phyloP scores from a whole-genome alignment of 768 basidiomycete species.

The Lactarius trivialis region DNA sequence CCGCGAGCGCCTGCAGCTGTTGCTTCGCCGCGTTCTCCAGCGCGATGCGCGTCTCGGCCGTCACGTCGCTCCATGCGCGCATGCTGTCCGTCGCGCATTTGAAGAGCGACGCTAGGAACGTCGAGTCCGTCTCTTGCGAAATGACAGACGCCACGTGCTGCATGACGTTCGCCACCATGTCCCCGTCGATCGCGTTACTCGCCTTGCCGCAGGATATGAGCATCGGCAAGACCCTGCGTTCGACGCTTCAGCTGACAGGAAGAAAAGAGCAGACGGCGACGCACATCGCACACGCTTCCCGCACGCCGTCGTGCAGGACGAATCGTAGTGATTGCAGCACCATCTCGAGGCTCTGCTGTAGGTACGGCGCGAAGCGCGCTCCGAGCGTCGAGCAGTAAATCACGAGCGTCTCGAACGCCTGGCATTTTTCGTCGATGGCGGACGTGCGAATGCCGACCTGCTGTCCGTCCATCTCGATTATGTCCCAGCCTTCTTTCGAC shows the following conservation, averaged over 20 bases:
- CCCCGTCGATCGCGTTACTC: conserved; percentile 31
- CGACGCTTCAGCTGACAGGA: background rate
- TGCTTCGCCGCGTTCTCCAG: conserved; percentile 65
- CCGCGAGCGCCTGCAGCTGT: conserved; percentile 63
- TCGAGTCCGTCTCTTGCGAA: conserved; percentile 64
- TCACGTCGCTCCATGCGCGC: conserved; percentile 50
- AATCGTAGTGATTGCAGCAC: conserved; percentile 65
- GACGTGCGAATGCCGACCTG: conserved; percentile 73
- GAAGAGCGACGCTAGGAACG: conserved; percentile 73
- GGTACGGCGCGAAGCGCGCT: conserved; percentile 61
- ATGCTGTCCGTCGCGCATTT: conserved; percentile 60
- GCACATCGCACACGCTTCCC: conserved; percentile 72
- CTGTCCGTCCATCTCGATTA: conserved; percentile 69
- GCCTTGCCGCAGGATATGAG: conserved; percentile 62
- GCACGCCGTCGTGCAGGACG: conserved; percentile 79
- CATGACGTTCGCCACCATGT: conserved; percentile 61
- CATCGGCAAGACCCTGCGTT: conserved; percentile 59
- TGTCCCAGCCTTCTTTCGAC: conserved; percentile 74
- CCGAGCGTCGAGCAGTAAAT: conserved; percentile 70
- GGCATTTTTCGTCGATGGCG: conserved; percentile 79
- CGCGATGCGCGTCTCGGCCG: conserved; percentile 44
- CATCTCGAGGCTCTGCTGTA: conserved; percentile 64
- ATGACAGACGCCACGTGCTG: conserved; percentile 51
- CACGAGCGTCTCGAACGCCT: conserved; percentile 81
- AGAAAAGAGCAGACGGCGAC: conserved; percentile 24